A percentile compares a stretch with the other conserved stretches of the same genome.
Evolutionary conservation across 2,329 filamentous ascomycete species (phyloP).

Genomic region (Cytospora piceicola): DNA sequence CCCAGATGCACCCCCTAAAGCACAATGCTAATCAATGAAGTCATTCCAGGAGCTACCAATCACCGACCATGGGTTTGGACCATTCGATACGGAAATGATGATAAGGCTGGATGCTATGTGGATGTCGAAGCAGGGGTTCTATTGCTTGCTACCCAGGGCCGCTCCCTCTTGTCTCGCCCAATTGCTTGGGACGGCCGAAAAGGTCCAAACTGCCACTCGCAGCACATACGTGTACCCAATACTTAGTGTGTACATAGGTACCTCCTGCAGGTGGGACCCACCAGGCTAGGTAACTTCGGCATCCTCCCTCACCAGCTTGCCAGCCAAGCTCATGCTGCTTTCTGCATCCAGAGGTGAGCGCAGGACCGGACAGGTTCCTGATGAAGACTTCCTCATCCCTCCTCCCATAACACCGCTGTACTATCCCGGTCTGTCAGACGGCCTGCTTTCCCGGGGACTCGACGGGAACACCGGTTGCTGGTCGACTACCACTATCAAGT

Average conservation of each 20-base stretch:
- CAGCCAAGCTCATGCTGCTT: slow-evolving; percentile 26
- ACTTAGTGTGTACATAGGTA: neutral
- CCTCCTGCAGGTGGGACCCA: slow-evolving; percentile 1
- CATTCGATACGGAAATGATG: neutral
- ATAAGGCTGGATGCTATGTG: neutral
- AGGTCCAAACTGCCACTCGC: slow-evolving; percentile 26
- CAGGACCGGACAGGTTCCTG: neutral
- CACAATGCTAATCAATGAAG: neutral
- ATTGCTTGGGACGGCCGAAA: slow-evolving; percentile 27
- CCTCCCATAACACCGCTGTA: neutral
- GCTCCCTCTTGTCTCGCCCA: slow-evolving; percentile 17
- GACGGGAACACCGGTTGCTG: neutral
- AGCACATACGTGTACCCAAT: slow-evolving; percentile 16
- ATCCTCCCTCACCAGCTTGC: slow-evolving; percentile 28
- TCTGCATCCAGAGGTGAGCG: neutral
- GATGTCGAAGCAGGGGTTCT: neutral
- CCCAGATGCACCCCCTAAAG: neutral
- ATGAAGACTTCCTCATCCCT: neutral
- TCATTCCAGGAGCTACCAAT: neutral
- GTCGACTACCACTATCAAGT: no score
- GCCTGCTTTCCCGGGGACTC: neutral
- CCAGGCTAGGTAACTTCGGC: slow-evolving; percentile 28
- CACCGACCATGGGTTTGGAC: neutral
- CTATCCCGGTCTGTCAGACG: neutral
- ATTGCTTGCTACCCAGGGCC: neutral